Base-by-base conservation (phyloP, 2,329 filamentous ascomycete genomes). In the Neophaeococcomyces aloes region DNA sequence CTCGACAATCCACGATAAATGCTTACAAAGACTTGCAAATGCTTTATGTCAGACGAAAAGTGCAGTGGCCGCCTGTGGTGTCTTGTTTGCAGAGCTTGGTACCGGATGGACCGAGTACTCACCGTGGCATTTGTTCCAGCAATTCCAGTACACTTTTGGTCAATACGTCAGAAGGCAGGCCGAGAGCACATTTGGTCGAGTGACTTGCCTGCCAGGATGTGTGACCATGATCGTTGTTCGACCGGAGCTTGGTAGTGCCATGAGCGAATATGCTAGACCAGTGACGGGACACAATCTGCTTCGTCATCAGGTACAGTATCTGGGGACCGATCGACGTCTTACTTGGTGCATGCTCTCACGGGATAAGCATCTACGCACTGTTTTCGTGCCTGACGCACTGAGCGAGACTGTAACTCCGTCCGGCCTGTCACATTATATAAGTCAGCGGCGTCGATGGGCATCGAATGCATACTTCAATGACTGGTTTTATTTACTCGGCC, bases 391-490 rank as follows among this genome's bases (percentile, higher is more conserved):
- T n/a, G 37, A 42, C 17, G 46, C 46, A 3, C 29, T 48, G 25
- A 45, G 46, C 32, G 46, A 48, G 33, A 48, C 46, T 5, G 46
- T 45, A 7, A 37, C 38, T 17, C 46, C 46, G 4, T 29, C 41
- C 14, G 29, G 21, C 4, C 34, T 48, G 42, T 30, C 44, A 29
- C 46, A 48, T 14, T 48, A 48, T 17, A 32, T 48, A 19, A 48
- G 46, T 35, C 46, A 48, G 23, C 29, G 46, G 2, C 46, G 46
- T n/a, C 42, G 46, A 13, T 48, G 46, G 46, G 46, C 41, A 3
- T 48, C 46, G 2, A 48, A 48, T 29, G 46, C 46, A 17, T 48
- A 48, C 33, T 48, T 48, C 37, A 48, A 48, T 38, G 43, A 48
- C 30, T 48, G 41, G 42, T 48, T 45, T 31, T 48, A 48, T 37